These are phyloP conservation scores for Cystobasidium sp. DNA, from an alignment of 1,284 basidiomycete species.

Conservation along the genomic window DNA sequence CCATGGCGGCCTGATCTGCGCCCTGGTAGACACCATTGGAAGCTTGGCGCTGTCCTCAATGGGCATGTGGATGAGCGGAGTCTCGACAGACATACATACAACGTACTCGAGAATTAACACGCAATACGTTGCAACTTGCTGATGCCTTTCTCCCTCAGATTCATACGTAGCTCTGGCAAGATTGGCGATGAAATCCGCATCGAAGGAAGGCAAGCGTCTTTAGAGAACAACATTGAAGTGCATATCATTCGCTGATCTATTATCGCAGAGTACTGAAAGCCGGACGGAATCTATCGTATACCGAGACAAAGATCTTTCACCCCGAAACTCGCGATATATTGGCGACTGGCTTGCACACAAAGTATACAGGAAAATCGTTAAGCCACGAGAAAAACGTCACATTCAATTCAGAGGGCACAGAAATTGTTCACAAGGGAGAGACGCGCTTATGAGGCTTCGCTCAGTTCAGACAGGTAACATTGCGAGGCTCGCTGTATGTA, in stretches of 20 bases:
- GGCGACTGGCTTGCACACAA: constrained; percentile 42
- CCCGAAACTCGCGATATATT: constrained; percentile 48
- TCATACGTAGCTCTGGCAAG: constrained; percentile 31
- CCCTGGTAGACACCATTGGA: constrained; percentile 82
- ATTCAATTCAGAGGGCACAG: constrained; percentile 22
- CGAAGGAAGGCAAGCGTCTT: constrained; percentile 17
- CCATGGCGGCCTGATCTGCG: constrained; percentile 82
- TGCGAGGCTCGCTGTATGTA: too few relatives aligned
- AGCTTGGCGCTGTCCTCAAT: constrained; percentile 79
- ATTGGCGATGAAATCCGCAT: constrained; percentile 31
- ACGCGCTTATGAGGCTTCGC: not conserved
- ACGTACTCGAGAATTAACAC: constrained; percentile 64
- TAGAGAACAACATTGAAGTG: not conserved
- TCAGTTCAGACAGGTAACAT: too few relatives aligned
- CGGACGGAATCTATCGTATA: constrained; percentile 31
- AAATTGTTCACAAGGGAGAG: constrained; percentile 12
- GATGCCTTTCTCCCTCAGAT: constrained; percentile 10
- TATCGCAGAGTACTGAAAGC: constrained; percentile 27
- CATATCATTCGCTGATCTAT: not conserved
- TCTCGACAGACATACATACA: constrained; percentile 83
- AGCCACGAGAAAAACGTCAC: constrained; percentile 32
- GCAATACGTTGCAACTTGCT: not conserved
- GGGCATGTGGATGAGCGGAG: constrained; percentile 82
- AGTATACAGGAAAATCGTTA: constrained; percentile 17
- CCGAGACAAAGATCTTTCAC: constrained; percentile 49